Conservation (phyloP, 2,329 filamentous ascomycete genomes). For the Epichloe elymi region DNA sequence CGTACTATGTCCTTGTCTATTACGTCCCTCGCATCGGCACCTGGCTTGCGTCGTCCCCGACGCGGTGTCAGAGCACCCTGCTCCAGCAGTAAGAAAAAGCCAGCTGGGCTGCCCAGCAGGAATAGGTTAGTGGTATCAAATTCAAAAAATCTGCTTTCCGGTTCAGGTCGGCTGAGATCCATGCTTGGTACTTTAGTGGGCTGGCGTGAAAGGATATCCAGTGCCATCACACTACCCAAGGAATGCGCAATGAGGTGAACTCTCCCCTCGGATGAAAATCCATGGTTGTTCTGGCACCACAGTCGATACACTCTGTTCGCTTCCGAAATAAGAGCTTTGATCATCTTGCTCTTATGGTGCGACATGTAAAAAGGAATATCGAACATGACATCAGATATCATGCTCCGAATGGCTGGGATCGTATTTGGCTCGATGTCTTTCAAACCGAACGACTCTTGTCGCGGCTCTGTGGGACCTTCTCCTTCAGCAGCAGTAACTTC, state of each 20-base stretch:
- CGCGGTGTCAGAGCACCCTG: constrained; percentile 60
- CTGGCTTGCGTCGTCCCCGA: constrained; percentile 61
- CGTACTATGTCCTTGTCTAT: constrained; percentile 52
- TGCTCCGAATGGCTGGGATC: constrained; percentile 79
- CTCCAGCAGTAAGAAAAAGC: constrained; percentile 85
- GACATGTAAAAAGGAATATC: constrained; percentile 95
- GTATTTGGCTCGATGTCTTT: constrained; percentile 87
- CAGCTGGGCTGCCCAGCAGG: constrained; percentile 77
- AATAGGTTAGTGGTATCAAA: constrained; percentile 89
- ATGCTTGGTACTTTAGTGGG: constrained; percentile 54
- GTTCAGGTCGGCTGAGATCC: constrained; percentile 26
- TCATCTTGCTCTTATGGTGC: constrained; percentile 91
- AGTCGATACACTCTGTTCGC: constrained; percentile 91
- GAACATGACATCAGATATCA: constrained; percentile 96
- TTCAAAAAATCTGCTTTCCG: constrained; percentile 56
- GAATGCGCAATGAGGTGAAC: constrained; percentile 92
- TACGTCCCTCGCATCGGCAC: constrained; percentile 50
- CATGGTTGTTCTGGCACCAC: constrained; percentile 89
- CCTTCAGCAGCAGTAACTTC: constrained; percentile 53
- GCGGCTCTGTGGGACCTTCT: constrained; percentile 38
- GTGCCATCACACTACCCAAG: constrained; percentile 83
- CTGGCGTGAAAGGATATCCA: constrained; percentile 83
- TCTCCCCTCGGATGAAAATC: constrained; percentile 65
- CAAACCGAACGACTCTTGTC: constrained; percentile 47
- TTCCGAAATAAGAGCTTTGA: constrained; percentile 73